Evolutionary conservation across 2,329 filamentous ascomycete species (phyloP).

Genomic region (Talaromyces sp.): DNA sequence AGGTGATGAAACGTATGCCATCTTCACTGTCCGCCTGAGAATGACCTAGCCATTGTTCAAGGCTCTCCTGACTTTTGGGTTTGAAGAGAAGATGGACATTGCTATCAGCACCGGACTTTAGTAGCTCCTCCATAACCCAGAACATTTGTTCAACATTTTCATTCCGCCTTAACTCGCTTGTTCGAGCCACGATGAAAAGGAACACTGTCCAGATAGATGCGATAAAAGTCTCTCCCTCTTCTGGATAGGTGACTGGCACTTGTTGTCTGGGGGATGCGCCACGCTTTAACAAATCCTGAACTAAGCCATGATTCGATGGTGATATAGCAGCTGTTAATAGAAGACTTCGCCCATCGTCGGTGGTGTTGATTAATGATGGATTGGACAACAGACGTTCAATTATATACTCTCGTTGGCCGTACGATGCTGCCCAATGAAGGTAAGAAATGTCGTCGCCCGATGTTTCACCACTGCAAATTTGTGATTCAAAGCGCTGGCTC

Average conservation of each 20-base stretch:
- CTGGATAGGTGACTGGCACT: background rate
- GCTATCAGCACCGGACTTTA: background rate
- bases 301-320: background rate
- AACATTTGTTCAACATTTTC: background rate
- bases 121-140: background rate
- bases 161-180: background rate
- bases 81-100: background rate
- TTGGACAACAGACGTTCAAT: background rate
- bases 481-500: background rate
- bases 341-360: background rate
- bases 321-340: background rate
- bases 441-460: background rate
- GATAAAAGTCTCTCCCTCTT: background rate
- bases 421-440: background rate
- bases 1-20: background rate
- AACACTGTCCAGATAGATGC: background rate
- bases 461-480: too few relatives aligned
- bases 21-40: background rate
- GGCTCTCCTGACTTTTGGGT: background rate
- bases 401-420: background rate
- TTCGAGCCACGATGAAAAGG: background rate
- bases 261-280: background rate
- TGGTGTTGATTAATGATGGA: background rate
- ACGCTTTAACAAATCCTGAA: background rate
- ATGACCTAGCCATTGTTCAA: background rate